Percentiles rank a stretch among this genome's conserved stretches.
Evolutionary conservation across 2,329 filamentous ascomycete species (phyloP).

Genomic region (Xylariales sp.): DNA sequence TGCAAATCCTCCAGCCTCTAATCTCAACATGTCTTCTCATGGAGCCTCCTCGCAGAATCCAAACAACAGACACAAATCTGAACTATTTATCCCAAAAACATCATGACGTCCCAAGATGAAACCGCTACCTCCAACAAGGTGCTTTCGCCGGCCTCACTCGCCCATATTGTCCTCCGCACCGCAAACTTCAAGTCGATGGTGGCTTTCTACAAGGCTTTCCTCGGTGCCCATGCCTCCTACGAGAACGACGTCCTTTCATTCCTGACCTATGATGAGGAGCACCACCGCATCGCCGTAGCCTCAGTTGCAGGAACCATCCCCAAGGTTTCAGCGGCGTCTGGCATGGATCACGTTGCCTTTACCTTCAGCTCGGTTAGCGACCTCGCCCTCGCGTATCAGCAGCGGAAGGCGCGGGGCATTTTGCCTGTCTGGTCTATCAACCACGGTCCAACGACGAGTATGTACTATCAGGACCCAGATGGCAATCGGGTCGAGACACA

Average conservation of each 20-base stretch:
- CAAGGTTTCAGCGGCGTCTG: slow-evolving; percentile 17
- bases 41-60: too few relatives aligned
- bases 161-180: slow-evolving; percentile 5
- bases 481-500: slow-evolving; percentile 43
- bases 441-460: slow-evolving; percentile 41
- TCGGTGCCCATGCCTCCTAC: slow-evolving; percentile 1
- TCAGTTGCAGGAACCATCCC: slow-evolving; percentile 19
- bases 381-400: slow-evolving; percentile 30
- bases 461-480: slow-evolving; percentile 46
- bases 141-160: not conserved
- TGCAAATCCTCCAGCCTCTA: too few relatives aligned
- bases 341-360: slow-evolving; percentile 40
- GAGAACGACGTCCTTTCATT: slow-evolving; percentile 17
- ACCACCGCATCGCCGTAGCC: slow-evolving; percentile 41
- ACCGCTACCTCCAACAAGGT: not conserved
- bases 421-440: slow-evolving; percentile 39
- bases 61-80: too few relatives aligned
- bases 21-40: too few relatives aligned
- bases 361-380: slow-evolving; percentile 30
- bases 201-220: slow-evolving; percentile 6
- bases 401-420: slow-evolving; percentile 31
- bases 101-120: not conserved
- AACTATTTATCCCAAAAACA: not conserved
- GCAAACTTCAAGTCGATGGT: slow-evolving; percentile 3
- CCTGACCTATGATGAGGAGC: slow-evolving; percentile 41